phyloP scores from a whole-genome alignment of 495 filamentous ascomycete genomes.

The Penicillium odoratum region DNA sequence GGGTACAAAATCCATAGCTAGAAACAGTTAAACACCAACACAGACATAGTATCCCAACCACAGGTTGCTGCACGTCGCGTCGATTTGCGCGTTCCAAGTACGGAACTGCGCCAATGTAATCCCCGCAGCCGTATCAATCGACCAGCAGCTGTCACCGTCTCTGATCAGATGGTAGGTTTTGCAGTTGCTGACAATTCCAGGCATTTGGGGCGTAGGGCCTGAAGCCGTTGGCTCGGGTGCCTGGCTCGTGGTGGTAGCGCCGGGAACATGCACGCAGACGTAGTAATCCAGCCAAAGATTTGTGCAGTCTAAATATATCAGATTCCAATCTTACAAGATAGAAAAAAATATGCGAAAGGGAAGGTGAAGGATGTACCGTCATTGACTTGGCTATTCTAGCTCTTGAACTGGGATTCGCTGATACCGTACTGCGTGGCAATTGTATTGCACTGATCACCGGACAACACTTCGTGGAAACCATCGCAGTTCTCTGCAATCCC shows the following conservation, averaged over 20 bases:
- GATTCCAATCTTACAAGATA: too few relatives aligned
- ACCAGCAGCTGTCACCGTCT: slow-evolving; percentile 22
- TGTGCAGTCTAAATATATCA: too few relatives aligned
- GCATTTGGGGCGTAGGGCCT: slow-evolving; percentile 21
- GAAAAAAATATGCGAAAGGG: too few relatives aligned
- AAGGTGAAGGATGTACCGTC: too few relatives aligned
- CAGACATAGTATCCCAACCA: background rate
- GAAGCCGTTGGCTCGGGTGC: slow-evolving; percentile 7
- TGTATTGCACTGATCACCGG: too few relatives aligned
- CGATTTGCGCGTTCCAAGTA: background rate
- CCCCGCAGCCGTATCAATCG: slow-evolving; percentile 12
- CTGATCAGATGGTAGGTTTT: slow-evolving; percentile 22
- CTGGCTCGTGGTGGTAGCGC: background rate
- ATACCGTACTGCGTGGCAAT: background rate
- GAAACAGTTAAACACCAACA: background rate
- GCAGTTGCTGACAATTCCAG: slow-evolving; percentile 24
- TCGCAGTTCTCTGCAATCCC: too few relatives aligned
- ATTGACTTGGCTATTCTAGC: too few relatives aligned
- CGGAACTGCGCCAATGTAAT: background rate
- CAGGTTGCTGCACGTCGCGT: background rate
- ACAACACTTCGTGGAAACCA: too few relatives aligned
- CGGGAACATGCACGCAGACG: too few relatives aligned
- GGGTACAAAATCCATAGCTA: too few relatives aligned
- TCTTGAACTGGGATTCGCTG: too few relatives aligned
- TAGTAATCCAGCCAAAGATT: too few relatives aligned